Base-by-base conservation (phyloP, 306 rosid species). In the Spatholobus suberectus region DNA sequence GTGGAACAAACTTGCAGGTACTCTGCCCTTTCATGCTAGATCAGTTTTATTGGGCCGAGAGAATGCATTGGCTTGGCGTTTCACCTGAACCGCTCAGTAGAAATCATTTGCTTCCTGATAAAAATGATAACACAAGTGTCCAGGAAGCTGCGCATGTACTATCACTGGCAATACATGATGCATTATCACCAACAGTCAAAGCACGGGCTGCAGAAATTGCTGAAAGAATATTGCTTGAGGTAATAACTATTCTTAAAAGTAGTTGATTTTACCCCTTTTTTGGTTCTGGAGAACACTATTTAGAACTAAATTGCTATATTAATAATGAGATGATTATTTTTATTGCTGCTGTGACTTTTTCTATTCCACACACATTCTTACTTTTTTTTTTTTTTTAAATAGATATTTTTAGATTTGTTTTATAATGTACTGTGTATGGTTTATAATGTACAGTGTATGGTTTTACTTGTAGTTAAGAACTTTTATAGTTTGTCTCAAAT, bases 21-120 rank as follows among this genome's bases (percentile, higher is more conserved):
- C 70, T 94, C 37, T 94, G 97, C 81, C 98, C 98, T 26, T 94
- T 92, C 79, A 80, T 94, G 81, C 85, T 89, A 62, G 98, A 94
- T 85, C 97, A 94, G 78, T 94, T 92, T 70, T 94, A 94, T 70
- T 94, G 98, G 97, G 94, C 98, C 57, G 98, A 94, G 85, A 86
- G 98, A 83, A 92, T 90, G 97, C 66, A 65, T 80, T 94, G 98
- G 98, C 97, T 94, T 35, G 98, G 98, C 21, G 92, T 94, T 77
- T 92, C 98, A 38, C 88, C 98, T 5, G 90, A 92, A 85, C 94
- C 98, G 0, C 85, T 94, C 79, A 75, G 82, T 62, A 90, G 91
- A 85, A 72, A 70, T 73, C 85, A 87, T 80, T 84, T 94, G 83
- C 85, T 94, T 86, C 97, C 92, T 57, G 89, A 90, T 78, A 84